Evolutionary conservation across 1,139 yeast species (phyloP).

Genomic region (Blastobotrys aristatus): DNA sequence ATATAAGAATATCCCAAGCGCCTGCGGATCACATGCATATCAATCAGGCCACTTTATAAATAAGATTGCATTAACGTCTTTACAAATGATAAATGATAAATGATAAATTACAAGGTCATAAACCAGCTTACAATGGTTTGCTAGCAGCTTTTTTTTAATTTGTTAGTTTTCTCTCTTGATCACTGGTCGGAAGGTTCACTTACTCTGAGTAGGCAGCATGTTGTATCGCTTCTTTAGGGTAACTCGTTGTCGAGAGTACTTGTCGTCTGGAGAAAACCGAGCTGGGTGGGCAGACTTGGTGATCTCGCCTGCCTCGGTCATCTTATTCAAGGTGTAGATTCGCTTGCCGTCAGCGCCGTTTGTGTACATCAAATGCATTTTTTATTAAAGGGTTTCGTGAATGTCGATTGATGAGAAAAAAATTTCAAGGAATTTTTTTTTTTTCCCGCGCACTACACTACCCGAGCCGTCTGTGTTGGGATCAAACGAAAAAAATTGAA

Average conservation of each 20-base stretch:
- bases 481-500: neutral
- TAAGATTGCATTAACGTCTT: too few relatives aligned
- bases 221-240: slow-evolving; percentile 93
- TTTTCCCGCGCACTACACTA: neutral
- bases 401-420: neutral
- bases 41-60: neutral
- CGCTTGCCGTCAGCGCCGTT: slow-evolving; percentile 92
- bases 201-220: slow-evolving; percentile 78
- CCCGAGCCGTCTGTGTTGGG: neutral
- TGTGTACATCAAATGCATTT: slow-evolving; percentile 98
- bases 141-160: neutral
- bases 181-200: too few relatives aligned
- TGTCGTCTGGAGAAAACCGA: slow-evolving; percentile 98
- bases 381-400: slow-evolving; percentile 17
- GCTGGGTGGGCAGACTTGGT: slow-evolving; percentile 99
- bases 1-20: neutral
- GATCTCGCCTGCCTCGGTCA: slow-evolving; percentile 80
- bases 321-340: slow-evolving; percentile 83
- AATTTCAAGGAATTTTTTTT: neutral
- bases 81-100: too few relatives aligned
- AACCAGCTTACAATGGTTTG: neutral
- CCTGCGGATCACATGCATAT: neutral
- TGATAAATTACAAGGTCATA: too few relatives aligned
- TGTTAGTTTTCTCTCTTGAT: neutral
- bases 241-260: slow-evolving; percentile 97